Evolutionary conservation across 768 basidiomycete genomes (phyloP).

Genomic region (Pleurotus citrinopileatus): DNA sequence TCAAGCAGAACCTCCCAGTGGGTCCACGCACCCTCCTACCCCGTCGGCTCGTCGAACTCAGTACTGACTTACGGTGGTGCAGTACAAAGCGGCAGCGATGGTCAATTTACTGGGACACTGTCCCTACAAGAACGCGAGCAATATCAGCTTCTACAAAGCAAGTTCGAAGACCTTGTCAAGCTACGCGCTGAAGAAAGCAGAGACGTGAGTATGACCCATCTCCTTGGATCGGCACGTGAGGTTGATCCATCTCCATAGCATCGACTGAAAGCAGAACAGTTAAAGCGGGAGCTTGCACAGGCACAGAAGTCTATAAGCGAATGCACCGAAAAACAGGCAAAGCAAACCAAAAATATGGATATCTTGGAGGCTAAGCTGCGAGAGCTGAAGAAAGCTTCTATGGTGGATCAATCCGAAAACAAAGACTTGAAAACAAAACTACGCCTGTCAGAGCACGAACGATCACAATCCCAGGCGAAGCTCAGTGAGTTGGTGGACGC

Average conservation of each 20-base stretch:
- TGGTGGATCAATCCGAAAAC: slow-evolving; percentile 55
- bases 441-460: slow-evolving; percentile 55
- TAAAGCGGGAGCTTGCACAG: too few species aligned
- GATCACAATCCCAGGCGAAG: slow-evolving; percentile 45
- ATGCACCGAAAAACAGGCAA: slow-evolving; percentile 51
- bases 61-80: background rate
- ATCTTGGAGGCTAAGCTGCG: slow-evolving; percentile 55
- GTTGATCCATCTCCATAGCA: slow-evolving; percentile 39
- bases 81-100: too few species aligned
- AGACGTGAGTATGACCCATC: slow-evolving; percentile 35
- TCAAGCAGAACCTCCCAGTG: slow-evolving; percentile 29
- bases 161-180: too few species aligned
- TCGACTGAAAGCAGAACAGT: slow-evolving; percentile 58
- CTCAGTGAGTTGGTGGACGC: slow-evolving; percentile 50
- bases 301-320: slow-evolving; percentile 47
- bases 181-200: slow-evolving; percentile 71
- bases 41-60: slow-evolving; percentile 6
- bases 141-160: too few species aligned
- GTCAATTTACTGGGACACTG: too few species aligned
- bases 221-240: background rate
- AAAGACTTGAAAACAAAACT: slow-evolving; percentile 62
- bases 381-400: slow-evolving; percentile 51
- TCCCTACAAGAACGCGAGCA: too few species aligned
- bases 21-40: slow-evolving; percentile 33
- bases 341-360: slow-evolving; percentile 61